Percentiles rank a stretch among this genome's conserved stretches.
These are phyloP conservation scores for Annona cherimola DNA, from an alignment of 164 flowering plant species.

Conservation along the genomic window DNA sequence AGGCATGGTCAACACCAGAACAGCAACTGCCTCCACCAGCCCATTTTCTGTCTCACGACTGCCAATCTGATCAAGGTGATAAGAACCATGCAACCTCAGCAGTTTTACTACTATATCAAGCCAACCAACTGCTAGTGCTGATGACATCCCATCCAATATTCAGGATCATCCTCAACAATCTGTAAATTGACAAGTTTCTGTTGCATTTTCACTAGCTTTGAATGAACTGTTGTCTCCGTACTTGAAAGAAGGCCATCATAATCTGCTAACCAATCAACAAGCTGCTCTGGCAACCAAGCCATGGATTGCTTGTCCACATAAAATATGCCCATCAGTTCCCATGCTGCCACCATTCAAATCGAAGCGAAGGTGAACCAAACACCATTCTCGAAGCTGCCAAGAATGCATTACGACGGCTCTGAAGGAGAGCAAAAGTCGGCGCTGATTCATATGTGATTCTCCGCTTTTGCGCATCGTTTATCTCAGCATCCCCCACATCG, in stretches of 20 bases:
- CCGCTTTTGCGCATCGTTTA: slow-evolving; percentile 51
- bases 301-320: slow-evolving; percentile 78
- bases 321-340: slow-evolving; percentile 90
- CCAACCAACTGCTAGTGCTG: slow-evolving; percentile 95
- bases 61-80: slow-evolving; percentile 78
- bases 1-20: slow-evolving; percentile 90
- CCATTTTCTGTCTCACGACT: slow-evolving; percentile 98
- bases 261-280: slow-evolving; percentile 95
- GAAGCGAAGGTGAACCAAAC: slow-evolving; percentile 21
- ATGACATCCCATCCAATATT: slow-evolving; percentile 75
- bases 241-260: slow-evolving; percentile 64
- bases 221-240: slow-evolving; percentile 49
- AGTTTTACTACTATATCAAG: slow-evolving; percentile 87
- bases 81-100: slow-evolving; percentile 90
- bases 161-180: slow-evolving; percentile 69
- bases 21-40: slow-evolving; percentile 88
- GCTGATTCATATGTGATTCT: slow-evolving; percentile 83
- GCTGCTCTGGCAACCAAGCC: slow-evolving; percentile 81
- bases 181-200: slow-evolving; percentile 52
- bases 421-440: slow-evolving; percentile 81
- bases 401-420: slow-evolving; percentile 55
- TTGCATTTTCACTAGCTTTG: slow-evolving; percentile 72
- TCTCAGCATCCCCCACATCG: slow-evolving; percentile 41
- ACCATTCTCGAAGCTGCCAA: slow-evolving; percentile 41
- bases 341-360: slow-evolving; percentile 83